Evolutionary conservation across 257 asterid genomes (phyloP).

Genomic region (Ballota nigra): DNA sequence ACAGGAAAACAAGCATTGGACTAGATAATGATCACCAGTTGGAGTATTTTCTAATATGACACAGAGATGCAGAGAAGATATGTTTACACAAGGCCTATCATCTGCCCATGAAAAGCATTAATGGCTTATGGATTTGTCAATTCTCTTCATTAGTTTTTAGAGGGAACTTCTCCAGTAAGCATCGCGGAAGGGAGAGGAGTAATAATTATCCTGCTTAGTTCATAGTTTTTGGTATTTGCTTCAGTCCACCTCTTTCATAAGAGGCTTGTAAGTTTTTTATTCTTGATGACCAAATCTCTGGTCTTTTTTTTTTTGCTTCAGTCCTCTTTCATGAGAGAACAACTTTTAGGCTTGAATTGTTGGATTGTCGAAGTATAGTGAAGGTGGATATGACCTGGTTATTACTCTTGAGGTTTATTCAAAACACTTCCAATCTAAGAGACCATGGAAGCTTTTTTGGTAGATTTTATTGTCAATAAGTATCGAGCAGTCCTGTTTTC

Average conservation of each 20-base stretch:
- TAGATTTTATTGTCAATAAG: too few relatives aligned
- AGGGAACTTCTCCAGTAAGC: too few relatives aligned
- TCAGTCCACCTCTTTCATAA: background rate
- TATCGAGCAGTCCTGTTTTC: background rate
- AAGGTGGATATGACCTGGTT: background rate
- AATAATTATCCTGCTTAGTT: too few relatives aligned
- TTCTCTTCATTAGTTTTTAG: background rate
- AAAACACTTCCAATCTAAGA: background rate
- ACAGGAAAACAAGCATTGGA: background rate
- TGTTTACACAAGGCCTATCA: background rate
- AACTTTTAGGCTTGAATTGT: background rate
- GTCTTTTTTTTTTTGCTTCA: background rate
- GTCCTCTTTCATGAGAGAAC: background rate
- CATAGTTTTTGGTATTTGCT: too few relatives aligned
- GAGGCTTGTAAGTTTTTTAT: background rate
- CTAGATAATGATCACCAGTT: background rate
- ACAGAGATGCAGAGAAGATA: background rate
- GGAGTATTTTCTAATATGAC: background rate
- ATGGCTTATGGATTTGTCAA: background rate
- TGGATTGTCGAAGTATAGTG: background rate
- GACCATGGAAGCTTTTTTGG: background rate
- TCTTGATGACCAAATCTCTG: background rate
- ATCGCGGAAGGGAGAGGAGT: too few relatives aligned
- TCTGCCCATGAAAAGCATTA: background rate
- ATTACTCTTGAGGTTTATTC: background rate